A percentile compares a stretch with the other conserved stretches of the same genome.
Conservation (phyloP, 257 asterid genomes). For the Coffea canephora region DNA sequence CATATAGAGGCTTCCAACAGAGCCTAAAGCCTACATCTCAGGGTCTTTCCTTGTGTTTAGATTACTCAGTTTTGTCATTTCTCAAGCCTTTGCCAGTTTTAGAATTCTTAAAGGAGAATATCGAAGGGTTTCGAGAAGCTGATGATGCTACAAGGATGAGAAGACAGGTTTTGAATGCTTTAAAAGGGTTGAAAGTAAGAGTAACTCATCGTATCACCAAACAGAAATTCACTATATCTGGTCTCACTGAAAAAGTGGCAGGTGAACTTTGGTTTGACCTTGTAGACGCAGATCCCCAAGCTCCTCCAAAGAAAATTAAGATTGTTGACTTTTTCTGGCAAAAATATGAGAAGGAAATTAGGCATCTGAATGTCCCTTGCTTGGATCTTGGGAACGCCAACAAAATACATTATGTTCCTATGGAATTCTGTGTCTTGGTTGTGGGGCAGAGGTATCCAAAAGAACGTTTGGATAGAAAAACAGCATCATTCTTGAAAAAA, state of each 20-base stretch:
- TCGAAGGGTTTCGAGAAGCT: slow-evolving; percentile 18
- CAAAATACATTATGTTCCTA: slow-evolving; percentile 50
- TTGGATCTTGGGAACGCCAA: slow-evolving; percentile 48
- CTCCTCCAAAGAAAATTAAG: slow-evolving; percentile 18
- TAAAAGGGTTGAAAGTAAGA: slow-evolving; percentile 57
- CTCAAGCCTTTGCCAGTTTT: slow-evolving; percentile 48
- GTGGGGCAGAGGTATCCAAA: slow-evolving; percentile 65
- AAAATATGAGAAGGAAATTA: slow-evolving; percentile 44
- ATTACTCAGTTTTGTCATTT: slow-evolving; percentile 50
- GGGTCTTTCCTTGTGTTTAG: slow-evolving; percentile 59
- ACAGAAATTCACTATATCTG: slow-evolving; percentile 44
- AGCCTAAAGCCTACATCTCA: slow-evolving; percentile 60
- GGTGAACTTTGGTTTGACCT: slow-evolving; percentile 29
- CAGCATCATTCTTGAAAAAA: slow-evolving; percentile 25
- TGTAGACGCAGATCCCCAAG: slow-evolving; percentile 40
- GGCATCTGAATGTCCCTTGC: slow-evolving; percentile 47
- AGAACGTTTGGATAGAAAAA: slow-evolving; percentile 41
- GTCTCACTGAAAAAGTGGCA: slow-evolving; percentile 24
- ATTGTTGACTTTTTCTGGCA: slow-evolving; percentile 54
- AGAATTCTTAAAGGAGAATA: slow-evolving; percentile 38
- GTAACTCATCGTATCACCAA: slow-evolving; percentile 59
- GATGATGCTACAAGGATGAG: slow-evolving; percentile 19
- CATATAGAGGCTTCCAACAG: slow-evolving; percentile 53
- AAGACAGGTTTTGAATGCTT: slow-evolving; percentile 16
- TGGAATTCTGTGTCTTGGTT: slow-evolving; percentile 63